Evolutionary conservation across 2,329 filamentous ascomycete genomes (phyloP).

Genomic region (Biscogniauxia sp.): DNA sequence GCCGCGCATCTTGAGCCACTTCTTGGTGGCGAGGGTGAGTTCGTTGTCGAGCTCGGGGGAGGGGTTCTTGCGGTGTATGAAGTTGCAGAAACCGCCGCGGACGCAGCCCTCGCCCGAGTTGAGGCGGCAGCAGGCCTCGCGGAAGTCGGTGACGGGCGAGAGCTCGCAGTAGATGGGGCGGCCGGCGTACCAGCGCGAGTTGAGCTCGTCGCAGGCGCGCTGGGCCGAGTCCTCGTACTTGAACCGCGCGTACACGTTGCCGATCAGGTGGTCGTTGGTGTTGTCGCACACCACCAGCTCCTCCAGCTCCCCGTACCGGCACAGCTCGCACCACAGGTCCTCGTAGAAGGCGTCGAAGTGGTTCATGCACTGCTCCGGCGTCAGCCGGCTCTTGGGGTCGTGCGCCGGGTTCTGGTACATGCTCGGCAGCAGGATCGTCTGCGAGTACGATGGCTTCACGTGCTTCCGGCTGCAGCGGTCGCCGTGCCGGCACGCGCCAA

Average conservation of each 20-base stretch:
- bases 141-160: conserved; percentile 94
- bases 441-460: conserved; percentile 97
- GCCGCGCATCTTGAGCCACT: conserved; percentile 86
- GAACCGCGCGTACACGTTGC: conserved; percentile 98
- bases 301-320: conserved; percentile 96
- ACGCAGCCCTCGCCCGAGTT: conserved; percentile 96
- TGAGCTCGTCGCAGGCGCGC: conserved; percentile 88
- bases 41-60: conserved; percentile 85
- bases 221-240: conserved; percentile 99
- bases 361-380: conserved; percentile 91
- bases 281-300: conserved; percentile 99
- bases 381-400: conserved; percentile 97
- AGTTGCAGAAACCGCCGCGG: conserved; percentile 96
- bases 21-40: conserved; percentile 84
- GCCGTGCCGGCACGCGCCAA: conserved; percentile 96
- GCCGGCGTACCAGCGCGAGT: conserved; percentile 94
- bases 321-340: conserved; percentile 99
- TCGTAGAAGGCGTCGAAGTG: conserved; percentile 99
- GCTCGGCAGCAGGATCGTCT: conserved; percentile 96
- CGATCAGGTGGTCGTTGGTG: conserved; percentile 98
- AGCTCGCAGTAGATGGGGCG: conserved; percentile 98
- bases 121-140: conserved; percentile 92
- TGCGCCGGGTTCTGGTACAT: conserved; percentile 99
- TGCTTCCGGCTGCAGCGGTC: conserved; percentile 98
- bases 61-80: conserved; percentile 97